phyloP scores from a whole-genome alignment of 2,329 filamentous ascomycete genomes.

The Aspergillus japonicus region DNA sequence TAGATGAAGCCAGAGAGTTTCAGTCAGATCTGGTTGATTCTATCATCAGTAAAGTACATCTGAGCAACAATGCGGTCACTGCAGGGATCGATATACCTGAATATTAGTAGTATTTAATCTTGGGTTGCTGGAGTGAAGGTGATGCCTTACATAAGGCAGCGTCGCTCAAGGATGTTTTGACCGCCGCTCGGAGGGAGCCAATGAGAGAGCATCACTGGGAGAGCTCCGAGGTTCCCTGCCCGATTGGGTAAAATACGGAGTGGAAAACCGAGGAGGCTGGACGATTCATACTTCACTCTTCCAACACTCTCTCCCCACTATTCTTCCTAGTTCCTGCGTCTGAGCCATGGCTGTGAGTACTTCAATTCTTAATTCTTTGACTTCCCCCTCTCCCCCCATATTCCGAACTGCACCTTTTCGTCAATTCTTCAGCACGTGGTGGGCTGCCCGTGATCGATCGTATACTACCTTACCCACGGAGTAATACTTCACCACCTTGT shows the following conservation, averaged over 20 bases:
- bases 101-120: too few species aligned
- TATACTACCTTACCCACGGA: not conserved
- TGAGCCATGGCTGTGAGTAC: not conserved
- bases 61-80: too few species aligned
- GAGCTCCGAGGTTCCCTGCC: constrained; percentile 1
- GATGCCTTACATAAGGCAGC: not conserved
- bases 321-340: not conserved
- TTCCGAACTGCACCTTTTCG: constrained; percentile 10
- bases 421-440: not conserved
- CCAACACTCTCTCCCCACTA: constrained; percentile 1
- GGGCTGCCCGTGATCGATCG: not conserved
- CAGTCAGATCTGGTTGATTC: not conserved
- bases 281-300: constrained; percentile 8
- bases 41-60: too few species aligned
- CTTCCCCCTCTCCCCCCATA: not conserved
- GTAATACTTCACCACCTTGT: not conserved
- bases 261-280: constrained; percentile 20
- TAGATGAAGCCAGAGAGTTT: not conserved
- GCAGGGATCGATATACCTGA: too few species aligned
- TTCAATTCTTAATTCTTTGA: not conserved
- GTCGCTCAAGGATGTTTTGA: not conserved
- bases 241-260: constrained; percentile 8
- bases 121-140: not conserved
- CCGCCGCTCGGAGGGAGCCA: not conserved
- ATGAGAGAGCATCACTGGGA: not conserved